Evolutionary conservation across 257 asterid species (phyloP), one percentile per base, ranked within the genome.

Genomic region (Nicotiana paniculata): DNA sequence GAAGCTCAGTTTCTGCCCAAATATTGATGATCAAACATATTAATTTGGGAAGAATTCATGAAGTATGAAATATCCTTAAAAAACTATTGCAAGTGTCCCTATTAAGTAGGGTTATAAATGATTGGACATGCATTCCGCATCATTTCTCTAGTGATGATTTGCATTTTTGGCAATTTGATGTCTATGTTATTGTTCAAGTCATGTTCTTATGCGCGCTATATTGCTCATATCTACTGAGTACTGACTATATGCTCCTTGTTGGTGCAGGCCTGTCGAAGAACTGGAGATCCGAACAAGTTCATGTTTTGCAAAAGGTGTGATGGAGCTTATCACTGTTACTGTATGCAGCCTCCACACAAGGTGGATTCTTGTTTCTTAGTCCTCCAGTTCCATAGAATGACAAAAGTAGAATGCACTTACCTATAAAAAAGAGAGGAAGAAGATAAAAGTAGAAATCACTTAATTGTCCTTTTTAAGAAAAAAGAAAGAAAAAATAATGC

Each of bases 261-360:
- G 74, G 81, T 85, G 13, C 82, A 96, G 99, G 97, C 91, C 78
- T 96, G 99, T 82, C 87, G 91, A 77, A 91, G 88, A 90, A 89
- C 98, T 78, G 99, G 99, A 88, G 99, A 94, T 88, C 97, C 98
- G 57, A 90, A 86, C 83, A 94, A 96, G 86, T 92, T 95, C 83
- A 92, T 92, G 98, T 96, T 93, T 87, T 96, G 98, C 91, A 94
- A 91, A 90, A 94, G 98, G 87, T 96, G 99, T 81, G 99, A 96
- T 85, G 95, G 89, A 84, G 99, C 99, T 80, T 85, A 80, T 75
- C 98, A 96, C 84, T 95, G 98, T 85, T 96, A 94, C 87, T 96
- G 99, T 83, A 97, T 92, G 86, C 98, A 96, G 84, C 99, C 98
- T 85, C 97, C 99, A 26, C 99, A 94, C 87, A 96, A 94, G 99